These are phyloP conservation scores for Sporothrix humicola DNA, from an alignment of 2,329 filamentous ascomycete species.

Conservation along the genomic window DNA sequence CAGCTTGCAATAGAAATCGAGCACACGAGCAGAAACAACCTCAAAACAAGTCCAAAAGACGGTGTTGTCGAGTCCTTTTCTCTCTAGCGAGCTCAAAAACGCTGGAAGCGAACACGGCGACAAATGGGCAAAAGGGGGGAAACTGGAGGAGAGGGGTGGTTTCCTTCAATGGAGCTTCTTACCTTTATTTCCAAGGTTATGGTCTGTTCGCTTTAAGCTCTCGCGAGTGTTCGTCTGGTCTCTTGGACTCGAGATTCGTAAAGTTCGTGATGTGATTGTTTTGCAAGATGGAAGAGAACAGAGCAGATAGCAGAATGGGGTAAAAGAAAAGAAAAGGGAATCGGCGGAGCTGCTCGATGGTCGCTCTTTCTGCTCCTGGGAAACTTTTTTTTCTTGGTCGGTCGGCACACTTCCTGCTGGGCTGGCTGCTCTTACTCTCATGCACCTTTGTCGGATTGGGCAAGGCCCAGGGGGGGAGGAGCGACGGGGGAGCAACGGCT, in stretches of 20 bases:
- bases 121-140: neutral
- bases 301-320: slow-evolving; percentile 28
- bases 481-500: slow-evolving; percentile 33
- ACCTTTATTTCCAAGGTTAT: slow-evolving; percentile 8
- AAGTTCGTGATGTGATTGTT: slow-evolving; percentile 15
- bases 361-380: slow-evolving; percentile 30
- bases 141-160: slow-evolving; percentile 16
- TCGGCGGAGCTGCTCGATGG: slow-evolving; percentile 32
- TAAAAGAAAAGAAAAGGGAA: slow-evolving; percentile 28
- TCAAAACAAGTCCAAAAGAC: neutral
- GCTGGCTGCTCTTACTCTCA: slow-evolving; percentile 18
- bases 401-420: slow-evolving; percentile 24
- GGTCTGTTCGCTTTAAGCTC: slow-evolving; percentile 12
- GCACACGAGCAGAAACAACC: neutral
- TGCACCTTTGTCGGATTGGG: slow-evolving; percentile 32
- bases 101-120: slow-evolving; percentile 20
- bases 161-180: slow-evolving; percentile 13
- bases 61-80: slow-evolving; percentile 16
- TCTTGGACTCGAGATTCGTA: slow-evolving; percentile 9
- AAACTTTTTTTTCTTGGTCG: slow-evolving; percentile 31
- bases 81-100: neutral
- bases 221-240: slow-evolving; percentile 1
- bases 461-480: slow-evolving; percentile 28
- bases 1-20: neutral
- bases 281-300: slow-evolving; percentile 23